Percentiles rank a stretch among this genome's conserved stretches.
Evolutionary conservation across 345 rosid genomes (phyloP).

Genomic region (Geranium rotundifolium): DNA sequence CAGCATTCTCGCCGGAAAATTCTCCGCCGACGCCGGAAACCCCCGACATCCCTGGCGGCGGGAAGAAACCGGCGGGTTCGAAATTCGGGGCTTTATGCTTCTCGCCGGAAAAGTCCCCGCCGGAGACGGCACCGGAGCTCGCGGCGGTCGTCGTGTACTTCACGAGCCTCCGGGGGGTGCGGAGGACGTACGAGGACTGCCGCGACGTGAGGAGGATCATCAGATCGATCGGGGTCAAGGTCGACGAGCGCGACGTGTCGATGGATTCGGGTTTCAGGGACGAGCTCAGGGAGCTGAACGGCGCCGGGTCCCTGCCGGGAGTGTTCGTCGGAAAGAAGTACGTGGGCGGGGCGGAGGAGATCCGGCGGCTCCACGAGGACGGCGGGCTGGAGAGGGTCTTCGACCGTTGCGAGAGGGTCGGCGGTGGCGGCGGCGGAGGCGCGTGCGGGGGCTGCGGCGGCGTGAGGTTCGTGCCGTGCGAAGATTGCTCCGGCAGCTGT

Average conservation of each 20-base stretch:
- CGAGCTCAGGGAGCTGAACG: conserved; percentile 51
- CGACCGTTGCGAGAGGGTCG: conserved; percentile 44
- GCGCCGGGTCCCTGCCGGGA: conserved; percentile 42
- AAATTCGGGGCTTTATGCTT: no score
- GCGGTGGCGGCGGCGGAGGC: conserved; percentile 18
- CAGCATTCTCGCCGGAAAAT: conserved; percentile 42
- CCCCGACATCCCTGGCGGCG: no score
- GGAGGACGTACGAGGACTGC: conserved; percentile 85
- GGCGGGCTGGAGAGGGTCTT: conserved; percentile 63
- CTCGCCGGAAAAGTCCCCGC: no score
- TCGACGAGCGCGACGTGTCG: conserved; percentile 82
- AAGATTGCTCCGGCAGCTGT: conserved; percentile 86
- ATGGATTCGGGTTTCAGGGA: conserved; percentile 84
- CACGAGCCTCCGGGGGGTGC: conserved; percentile 71
- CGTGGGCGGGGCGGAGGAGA: conserved; percentile 77
- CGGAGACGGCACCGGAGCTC: background rate
- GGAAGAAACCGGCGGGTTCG: no score
- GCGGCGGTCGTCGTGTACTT: conserved; percentile 57
- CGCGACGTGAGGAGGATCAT: conserved; percentile 49
- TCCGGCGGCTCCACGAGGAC: conserved; percentile 59
- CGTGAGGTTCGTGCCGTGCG: conserved; percentile 81
- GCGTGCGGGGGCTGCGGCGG: conserved; percentile 87
- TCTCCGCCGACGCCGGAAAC: no score
- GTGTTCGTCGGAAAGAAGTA: conserved; percentile 63
- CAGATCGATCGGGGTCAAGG: conserved; percentile 38